Evolutionary conservation across 495 filamentous ascomycete genomes (phyloP).

Genomic region (Immersiella caudata): DNA sequence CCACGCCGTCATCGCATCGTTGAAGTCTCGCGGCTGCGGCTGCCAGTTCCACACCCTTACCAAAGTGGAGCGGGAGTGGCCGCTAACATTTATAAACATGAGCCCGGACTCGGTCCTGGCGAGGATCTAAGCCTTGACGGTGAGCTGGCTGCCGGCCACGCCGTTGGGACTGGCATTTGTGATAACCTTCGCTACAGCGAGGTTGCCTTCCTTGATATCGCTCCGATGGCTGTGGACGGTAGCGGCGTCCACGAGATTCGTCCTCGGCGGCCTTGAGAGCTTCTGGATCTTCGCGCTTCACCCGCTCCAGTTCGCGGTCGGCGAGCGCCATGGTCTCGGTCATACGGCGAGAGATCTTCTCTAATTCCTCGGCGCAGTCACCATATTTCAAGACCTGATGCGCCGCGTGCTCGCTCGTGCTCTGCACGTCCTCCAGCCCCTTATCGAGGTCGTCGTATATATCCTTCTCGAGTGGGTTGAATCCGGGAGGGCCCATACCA

Average conservation of each 20-base stretch:
- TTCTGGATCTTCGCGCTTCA: conserved; percentile 44
- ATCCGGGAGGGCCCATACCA: conserved; percentile 9
- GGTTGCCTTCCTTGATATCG: conserved; percentile 25
- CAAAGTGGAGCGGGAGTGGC: too few species aligned
- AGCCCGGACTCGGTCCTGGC: too few species aligned
- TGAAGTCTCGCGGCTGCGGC: too few species aligned
- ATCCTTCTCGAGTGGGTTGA: conserved; percentile 29
- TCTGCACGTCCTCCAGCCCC: conserved; percentile 75
- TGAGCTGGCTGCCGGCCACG: too few species aligned
- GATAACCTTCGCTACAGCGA: neutral
- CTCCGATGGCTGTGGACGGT: conserved; percentile 27
- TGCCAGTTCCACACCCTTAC: too few species aligned
- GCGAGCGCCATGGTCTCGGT: conserved; percentile 62
- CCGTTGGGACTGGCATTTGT: too few species aligned
- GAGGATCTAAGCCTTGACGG: too few species aligned
- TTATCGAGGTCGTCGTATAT: conserved; percentile 75
- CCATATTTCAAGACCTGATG: conserved; percentile 85
- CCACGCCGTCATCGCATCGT: too few species aligned
- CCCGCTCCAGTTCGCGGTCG: conserved; percentile 58
- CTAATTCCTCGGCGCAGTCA: conserved; percentile 73
- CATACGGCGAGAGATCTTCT: conserved; percentile 63
- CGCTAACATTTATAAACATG: too few species aligned
- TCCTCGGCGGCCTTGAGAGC: conserved; percentile 30
- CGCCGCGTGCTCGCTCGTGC: conserved; percentile 79
- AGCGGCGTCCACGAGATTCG: conserved; percentile 27